Conservation (phyloP, 495 filamentous ascomycete species). For the Trypethelium eluteriae region DNA sequence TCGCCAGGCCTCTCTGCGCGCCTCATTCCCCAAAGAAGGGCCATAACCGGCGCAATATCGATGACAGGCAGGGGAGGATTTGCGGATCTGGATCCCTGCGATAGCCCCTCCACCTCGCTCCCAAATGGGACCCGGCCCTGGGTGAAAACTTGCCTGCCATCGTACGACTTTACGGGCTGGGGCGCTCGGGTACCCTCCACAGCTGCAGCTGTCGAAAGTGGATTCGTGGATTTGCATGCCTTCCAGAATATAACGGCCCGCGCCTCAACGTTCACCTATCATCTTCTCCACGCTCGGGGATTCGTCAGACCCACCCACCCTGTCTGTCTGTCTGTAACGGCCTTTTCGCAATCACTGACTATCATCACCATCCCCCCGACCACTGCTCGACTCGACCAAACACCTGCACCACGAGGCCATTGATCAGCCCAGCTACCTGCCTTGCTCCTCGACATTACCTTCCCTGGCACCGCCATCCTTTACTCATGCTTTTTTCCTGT, state of each 20-base stretch:
- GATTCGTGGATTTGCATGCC: conserved; percentile 12
- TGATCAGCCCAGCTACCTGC: background rate
- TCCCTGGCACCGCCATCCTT: background rate
- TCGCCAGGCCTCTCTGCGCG: background rate
- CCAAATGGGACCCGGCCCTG: conserved; percentile 5
- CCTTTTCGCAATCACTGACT: background rate
- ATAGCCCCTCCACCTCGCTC: conserved; percentile 6
- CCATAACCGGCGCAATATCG: conserved; percentile 9
- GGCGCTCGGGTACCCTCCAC: conserved; percentile 8
- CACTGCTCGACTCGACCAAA: background rate
- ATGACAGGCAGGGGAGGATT: conserved; percentile 13
- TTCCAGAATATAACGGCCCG: conserved; percentile 13
- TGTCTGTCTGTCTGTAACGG: conserved; percentile 10
- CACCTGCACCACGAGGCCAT: background rate
- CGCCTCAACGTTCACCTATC: conserved; percentile 13
- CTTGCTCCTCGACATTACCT: background rate
- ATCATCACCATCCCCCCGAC: background rate
- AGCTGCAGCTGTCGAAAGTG: conserved; percentile 11
- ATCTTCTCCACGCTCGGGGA: conserved; percentile 1
- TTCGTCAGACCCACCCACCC: background rate
- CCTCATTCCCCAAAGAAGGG: background rate
- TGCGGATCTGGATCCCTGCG: conserved; percentile 8
- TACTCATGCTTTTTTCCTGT: background rate
- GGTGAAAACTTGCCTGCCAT: background rate
- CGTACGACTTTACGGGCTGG: conserved; percentile 10